Evolutionary conservation across 805 yeast species (phyloP).

Genomic region (Pichia manshurica): DNA sequence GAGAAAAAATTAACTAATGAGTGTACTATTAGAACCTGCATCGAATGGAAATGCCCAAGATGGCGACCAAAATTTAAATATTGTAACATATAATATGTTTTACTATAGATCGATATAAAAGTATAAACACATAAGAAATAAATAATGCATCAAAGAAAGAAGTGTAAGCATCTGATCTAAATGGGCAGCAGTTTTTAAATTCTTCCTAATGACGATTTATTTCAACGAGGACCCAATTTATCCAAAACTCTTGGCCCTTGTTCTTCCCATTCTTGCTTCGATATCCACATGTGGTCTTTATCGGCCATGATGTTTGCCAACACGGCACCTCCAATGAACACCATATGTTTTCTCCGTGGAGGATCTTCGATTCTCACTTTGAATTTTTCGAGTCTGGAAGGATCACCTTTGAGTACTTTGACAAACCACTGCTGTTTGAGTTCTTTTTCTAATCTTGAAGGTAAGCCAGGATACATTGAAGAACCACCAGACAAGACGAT

Average conservation of each 20-base stretch:
- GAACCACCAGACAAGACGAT: slow-evolving; percentile 97
- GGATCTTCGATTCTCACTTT: slow-evolving; percentile 98
- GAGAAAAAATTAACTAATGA: background rate
- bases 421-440: slow-evolving; percentile 94
- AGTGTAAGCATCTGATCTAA: too few species aligned
- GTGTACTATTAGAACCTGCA: background rate
- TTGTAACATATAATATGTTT: background rate
- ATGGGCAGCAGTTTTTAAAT: too few species aligned
- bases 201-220: background rate
- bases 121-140: background rate
- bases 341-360: slow-evolving; percentile 98
- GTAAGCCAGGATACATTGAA: slow-evolving; percentile 97
- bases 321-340: slow-evolving; percentile 97
- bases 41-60: too few species aligned
- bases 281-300: slow-evolving; percentile 97
- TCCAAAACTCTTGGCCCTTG: slow-evolving; percentile 80
- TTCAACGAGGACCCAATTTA: slow-evolving; percentile 87
- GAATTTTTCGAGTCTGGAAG: slow-evolving; percentile 80
- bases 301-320: slow-evolving; percentile 97
- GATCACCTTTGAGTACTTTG: slow-evolving; percentile 79
- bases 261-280: slow-evolving; percentile 96
- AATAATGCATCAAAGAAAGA: background rate
- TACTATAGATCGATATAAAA: slow-evolving; percentile 2
- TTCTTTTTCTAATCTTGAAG: slow-evolving; percentile 91
- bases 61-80: background rate